Evolutionary conservation across 208 protist species (phyloP), one percentile per base, ranked within the genome.

Genomic region (Crithidia fasciculata): DNA sequence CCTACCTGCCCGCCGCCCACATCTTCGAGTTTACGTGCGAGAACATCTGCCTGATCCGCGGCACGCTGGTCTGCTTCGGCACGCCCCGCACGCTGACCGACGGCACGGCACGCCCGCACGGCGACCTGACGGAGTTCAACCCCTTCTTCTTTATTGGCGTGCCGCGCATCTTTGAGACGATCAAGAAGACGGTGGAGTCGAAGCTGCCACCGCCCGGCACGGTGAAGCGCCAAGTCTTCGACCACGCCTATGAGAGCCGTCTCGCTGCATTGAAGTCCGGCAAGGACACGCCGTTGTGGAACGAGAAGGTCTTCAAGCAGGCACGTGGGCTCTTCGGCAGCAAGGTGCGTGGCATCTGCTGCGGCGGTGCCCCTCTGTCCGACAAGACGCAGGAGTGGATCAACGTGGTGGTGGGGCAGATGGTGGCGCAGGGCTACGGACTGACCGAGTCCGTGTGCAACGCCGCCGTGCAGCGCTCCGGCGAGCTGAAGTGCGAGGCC

Each of bases 1-100:
- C 91, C 6, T 98, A 97, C 70, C 87, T 98, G 18, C 96, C 96
- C 37, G 55, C 90, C 2, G 94, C 93, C 9, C 96, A 98, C 86
- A 96, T 98, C 65, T 90, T 98, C 37, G 96, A 98, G 83, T 82
- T 97, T 53, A 66, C 75, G 8, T 86, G 79, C 16, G 68, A 94
- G 69, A 87, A 63, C 43, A 72, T 95, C 63, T 74, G 97, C 44
- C 58, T 98, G n/a, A 50, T 72, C 2, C 74, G 88, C 15, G 91
- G 92, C 44, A 77, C 66, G 13, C 44, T 87, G 50, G 77, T 97
- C 69, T 80, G 90, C 74, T 98, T 92, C 75, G 91, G 89, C 59
- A 80, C 36, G n/a, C 90, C 90, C 36, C 87, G 90, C 53, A 97
- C 94, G 47, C 78, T 97, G 53, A 93, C 82, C 10, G 85, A 92